Conservation (phyloP, 805 yeast genomes). For the Maudiozyma serrabonitensis region DNA sequence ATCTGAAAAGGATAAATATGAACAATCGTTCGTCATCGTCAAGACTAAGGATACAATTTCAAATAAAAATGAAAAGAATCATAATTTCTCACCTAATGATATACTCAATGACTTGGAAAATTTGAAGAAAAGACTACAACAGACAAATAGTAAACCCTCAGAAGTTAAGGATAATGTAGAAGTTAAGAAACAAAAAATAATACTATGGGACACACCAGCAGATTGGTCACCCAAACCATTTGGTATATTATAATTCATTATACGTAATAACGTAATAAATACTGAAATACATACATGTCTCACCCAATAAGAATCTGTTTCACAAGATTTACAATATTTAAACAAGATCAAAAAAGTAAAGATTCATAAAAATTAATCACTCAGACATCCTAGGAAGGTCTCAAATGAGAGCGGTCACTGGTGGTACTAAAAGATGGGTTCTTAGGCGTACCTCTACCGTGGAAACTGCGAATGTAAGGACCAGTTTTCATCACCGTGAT, state of each 20-base stretch:
- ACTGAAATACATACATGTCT: background rate
- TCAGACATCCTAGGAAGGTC: constrained; percentile 95
- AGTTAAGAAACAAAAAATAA: background rate
- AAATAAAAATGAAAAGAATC: background rate
- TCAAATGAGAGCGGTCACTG: constrained; percentile 68
- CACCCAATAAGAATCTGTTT: too few relatives aligned
- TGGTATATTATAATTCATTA: constrained; percentile 31
- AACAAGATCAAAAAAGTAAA: background rate
- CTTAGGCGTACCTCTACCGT: constrained; percentile 77
- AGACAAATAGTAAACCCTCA: background rate
- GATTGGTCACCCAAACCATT: constrained; percentile 49
- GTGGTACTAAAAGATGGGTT: constrained; percentile 63
- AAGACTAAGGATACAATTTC: background rate
- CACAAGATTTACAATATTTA: background rate
- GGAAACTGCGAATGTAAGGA: constrained; percentile 87
- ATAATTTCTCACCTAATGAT: constrained; percentile 8
- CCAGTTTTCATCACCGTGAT: constrained; percentile 64
- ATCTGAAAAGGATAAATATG: constrained; percentile 1
- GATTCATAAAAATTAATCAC: constrained; percentile 17
- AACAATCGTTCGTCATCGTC: background rate
- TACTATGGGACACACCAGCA: constrained; percentile 2
- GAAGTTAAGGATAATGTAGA: background rate
- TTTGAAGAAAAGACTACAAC: constrained; percentile 20
- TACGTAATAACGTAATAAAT: background rate
- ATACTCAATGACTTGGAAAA: constrained; percentile 24